Base-by-base conservation (phyloP, 148 eudicot genomes). In the Nepenthes mirabilis region DNA sequence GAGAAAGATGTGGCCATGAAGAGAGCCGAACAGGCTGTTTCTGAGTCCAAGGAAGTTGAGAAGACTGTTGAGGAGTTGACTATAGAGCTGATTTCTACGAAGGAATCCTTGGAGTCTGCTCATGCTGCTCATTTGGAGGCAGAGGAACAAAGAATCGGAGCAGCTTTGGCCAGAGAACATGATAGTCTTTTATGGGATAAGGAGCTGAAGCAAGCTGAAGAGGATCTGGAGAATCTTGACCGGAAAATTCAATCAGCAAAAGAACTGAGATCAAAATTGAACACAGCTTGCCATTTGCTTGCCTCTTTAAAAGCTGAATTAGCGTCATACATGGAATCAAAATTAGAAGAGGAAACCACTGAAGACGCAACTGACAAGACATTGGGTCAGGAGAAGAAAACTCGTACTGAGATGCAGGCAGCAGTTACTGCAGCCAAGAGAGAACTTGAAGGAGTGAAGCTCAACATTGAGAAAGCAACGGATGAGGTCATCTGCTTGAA, bases 101-200 rank as follows among this genome's bases (percentile, higher is more conserved):
- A 86, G 70, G 95, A 93, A 74, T 57, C 84, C 10, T 61, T 93
- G 53, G 99, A 93, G 57, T 86, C 91, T 37, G 88, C 95, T 8
- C 99, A 93, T 56, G 87, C 91, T 43, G 83, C 87, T 8, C 96
- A 88, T 79, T 47, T 93, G 40, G 96, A 93, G 80, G 99, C 87
- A 0, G 99, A 93, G 81, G 99, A 93, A 32, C 96, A 88, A 14
- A 75, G 95, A 54, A 80, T 89, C 63, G 99, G 95, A 70, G 96
- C 95, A 11, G 72, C 81, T 57, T 82, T 93, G 96, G 99, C 91
- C 0, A 80, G 72, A 66, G 99, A 93, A 37, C 95, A 93, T 67
- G 99, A 93, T 63, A 48, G 56, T 57, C 75, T 82, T 11, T 68
- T 70, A 57, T 93, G 96, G 96, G 91, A 86, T 45, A 75, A 80